Evolutionary conservation across 1,284 basidiomycete genomes (phyloP).

Genomic region (Puccinia horiana): DNA sequence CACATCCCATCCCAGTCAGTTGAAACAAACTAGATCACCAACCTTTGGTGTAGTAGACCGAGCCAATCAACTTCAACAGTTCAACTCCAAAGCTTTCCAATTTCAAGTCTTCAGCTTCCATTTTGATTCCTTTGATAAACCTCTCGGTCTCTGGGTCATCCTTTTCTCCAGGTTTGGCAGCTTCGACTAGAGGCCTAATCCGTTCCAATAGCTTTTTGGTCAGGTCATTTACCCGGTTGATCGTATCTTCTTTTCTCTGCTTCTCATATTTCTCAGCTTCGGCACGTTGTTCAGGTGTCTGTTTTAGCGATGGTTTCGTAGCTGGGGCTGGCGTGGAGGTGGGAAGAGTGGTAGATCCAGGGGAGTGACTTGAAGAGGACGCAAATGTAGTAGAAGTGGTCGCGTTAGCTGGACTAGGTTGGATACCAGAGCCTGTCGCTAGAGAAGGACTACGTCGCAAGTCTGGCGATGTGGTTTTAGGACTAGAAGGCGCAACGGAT

Average conservation of each 20-base stretch:
- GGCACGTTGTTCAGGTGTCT: conserved; percentile 60
- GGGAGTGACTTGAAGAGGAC: conserved; percentile 11
- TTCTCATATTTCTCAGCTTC: conserved; percentile 69
- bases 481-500: conserved; percentile 37
- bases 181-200: conserved; percentile 82
- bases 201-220: conserved; percentile 77
- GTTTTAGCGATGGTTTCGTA: conserved; percentile 38
- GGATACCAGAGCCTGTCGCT: conserved; percentile 4
- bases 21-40: background rate
- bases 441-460: conserved; percentile 23
- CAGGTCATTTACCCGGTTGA: conserved; percentile 64
- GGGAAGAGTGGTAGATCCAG: conserved; percentile 14
- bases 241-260: conserved; percentile 63
- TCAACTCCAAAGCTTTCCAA: conserved; percentile 97
- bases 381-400: conserved; percentile 34
- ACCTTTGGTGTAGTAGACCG: conserved; percentile 48
- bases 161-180: conserved; percentile 63
- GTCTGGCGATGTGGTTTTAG: background rate
- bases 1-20: background rate
- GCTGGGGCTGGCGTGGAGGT: background rate
- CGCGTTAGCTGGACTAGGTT: conserved; percentile 29
- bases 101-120: conserved; percentile 94
- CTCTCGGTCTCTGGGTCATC: conserved; percentile 53
- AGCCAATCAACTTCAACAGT: conserved; percentile 63
- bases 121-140: conserved; percentile 72